Evolutionary conservation across 768 basidiomycete species (phyloP), one percentile per base, ranked within the genome.

Genomic region (Paxillus ammoniavirescens): DNA sequence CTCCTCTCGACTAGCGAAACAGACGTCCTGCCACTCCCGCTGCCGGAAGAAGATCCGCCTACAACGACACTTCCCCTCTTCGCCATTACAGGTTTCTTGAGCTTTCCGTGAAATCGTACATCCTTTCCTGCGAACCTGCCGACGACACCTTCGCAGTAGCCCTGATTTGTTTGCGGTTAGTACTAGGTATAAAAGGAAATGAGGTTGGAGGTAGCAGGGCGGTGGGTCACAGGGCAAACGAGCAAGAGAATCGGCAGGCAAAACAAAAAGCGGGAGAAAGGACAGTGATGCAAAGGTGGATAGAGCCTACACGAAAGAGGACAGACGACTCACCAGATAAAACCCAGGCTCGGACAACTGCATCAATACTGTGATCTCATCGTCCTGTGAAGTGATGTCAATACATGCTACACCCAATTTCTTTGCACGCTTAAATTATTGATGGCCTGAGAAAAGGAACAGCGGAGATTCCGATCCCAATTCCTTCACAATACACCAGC

Each of bases 101-200:
- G 79, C 59, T 83, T 87, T 3, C 79, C 75, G 54, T 83, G 83
- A 63, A 93, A 89, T 7, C 73, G 79, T 9, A 94, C 91, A 53
- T 86, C 73, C 18, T 68, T 58, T 0, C 79, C 83, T 15, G 72
- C 71, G 64, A 94, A 93, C 5, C 82, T 78, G 9, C 91, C 91
- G 2, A 93, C 87, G 49, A 93, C 88, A 49, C 86, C 91, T 72
- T 94, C 91, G 63, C 91, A 94, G 59, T 86, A 89, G 4, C 92
- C 91, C 90, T 91, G 60, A 0, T 37, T 6, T 3, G n/a, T 18
- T 13, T 8, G 21, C 33, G 31, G 23, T 33, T 8, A 6, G 21
- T 14, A 13, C 14, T 31, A 1, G 26, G 15, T 15, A 40, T 4
- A 15, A 13, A 51, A 18, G 15, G 6, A n/a, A 33, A 10, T 8